These are phyloP conservation scores for Coemansia sp. DNA, from an alignment of 192 early-diverging fungal genomes.

Conservation along the genomic window DNA sequence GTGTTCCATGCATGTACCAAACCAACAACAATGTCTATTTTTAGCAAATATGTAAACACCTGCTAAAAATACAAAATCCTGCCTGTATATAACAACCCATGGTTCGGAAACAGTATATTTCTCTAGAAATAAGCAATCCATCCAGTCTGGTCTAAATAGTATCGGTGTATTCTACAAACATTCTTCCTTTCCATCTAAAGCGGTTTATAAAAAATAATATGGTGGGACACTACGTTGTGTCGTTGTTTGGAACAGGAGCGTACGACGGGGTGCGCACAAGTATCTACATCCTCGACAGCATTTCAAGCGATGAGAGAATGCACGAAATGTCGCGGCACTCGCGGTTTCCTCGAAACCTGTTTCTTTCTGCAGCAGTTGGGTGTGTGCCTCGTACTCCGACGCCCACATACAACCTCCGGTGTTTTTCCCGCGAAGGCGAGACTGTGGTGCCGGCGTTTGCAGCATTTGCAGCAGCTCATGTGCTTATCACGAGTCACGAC, in stretches of 20 bases:
- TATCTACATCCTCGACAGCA: slow-evolving; percentile 6
- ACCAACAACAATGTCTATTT: too few species aligned
- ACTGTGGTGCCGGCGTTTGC: slow-evolving; percentile 13
- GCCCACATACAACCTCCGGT: slow-evolving; percentile 14
- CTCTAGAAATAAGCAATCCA: not conserved
- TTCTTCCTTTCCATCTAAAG: not conserved
- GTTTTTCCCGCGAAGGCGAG: slow-evolving; percentile 9
- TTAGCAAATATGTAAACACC: too few species aligned
- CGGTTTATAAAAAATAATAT: not conserved
- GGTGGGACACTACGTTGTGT: slow-evolving; percentile 17
- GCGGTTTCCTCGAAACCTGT: slow-evolving; percentile 12
- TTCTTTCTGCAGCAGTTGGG: not conserved
- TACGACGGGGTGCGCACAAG: slow-evolving; percentile 24
- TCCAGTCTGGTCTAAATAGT: not conserved
- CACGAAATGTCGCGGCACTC: not conserved
- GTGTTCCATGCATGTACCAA: too few species aligned
- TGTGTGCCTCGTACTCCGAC: not conserved
- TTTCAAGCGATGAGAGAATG: slow-evolving; percentile 7
- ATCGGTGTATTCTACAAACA: not conserved
- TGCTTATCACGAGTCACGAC: not conserved
- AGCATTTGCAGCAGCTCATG: slow-evolving; percentile 16
- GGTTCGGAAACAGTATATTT: too few species aligned
- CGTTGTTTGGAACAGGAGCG: slow-evolving; percentile 17
- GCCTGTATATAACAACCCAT: too few species aligned
- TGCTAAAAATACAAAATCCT: too few species aligned